Evolutionary conservation across 2,329 filamentous ascomycete species (phyloP).

Genomic region (Pleoardoris graminearum): DNA sequence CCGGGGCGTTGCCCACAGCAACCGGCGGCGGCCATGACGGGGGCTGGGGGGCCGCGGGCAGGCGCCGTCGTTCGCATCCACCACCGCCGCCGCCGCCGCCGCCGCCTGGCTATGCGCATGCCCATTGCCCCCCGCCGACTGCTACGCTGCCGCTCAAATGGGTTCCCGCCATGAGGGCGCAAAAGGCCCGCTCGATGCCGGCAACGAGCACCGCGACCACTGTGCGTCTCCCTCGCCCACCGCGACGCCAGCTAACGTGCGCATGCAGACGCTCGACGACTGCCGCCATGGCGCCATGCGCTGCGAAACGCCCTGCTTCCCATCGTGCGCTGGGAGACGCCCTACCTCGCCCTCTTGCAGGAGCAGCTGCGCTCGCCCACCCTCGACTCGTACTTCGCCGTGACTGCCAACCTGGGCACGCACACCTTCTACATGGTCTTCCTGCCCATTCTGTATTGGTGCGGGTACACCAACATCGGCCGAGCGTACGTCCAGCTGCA

Average conservation of each 20-base stretch:
- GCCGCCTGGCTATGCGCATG: conserved; percentile 20
- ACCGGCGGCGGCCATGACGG: no score
- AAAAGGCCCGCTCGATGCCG: conserved; percentile 73
- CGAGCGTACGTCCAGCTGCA: conserved; percentile 69
- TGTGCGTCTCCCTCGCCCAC: conserved; percentile 35
- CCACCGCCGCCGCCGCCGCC: not conserved
- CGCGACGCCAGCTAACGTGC: conserved; percentile 19
- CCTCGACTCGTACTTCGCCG: conserved; percentile 94
- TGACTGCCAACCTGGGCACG: conserved; percentile 93
- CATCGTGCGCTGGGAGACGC: conserved; percentile 91
- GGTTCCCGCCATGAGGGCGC: conserved; percentile 17
- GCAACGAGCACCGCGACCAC: conserved; percentile 73
- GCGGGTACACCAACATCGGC: conserved; percentile 80
- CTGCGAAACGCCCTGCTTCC: conserved; percentile 82
- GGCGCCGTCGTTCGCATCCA: no score
- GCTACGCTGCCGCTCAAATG: conserved; percentile 29
- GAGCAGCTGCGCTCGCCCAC: conserved; percentile 75
- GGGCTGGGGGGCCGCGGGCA: no score
- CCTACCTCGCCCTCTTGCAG: conserved; percentile 87
- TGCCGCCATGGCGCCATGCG: conserved; percentile 86
- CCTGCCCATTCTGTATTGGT: conserved; percentile 95
- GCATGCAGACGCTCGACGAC: conserved; percentile 71
- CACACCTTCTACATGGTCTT: conserved; percentile 99
- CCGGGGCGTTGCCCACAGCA: conserved; percentile 1
- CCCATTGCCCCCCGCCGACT: no score